phyloP scores from a whole-genome alignment of 805 yeast species.

The Saturnispora saitoi region DNA sequence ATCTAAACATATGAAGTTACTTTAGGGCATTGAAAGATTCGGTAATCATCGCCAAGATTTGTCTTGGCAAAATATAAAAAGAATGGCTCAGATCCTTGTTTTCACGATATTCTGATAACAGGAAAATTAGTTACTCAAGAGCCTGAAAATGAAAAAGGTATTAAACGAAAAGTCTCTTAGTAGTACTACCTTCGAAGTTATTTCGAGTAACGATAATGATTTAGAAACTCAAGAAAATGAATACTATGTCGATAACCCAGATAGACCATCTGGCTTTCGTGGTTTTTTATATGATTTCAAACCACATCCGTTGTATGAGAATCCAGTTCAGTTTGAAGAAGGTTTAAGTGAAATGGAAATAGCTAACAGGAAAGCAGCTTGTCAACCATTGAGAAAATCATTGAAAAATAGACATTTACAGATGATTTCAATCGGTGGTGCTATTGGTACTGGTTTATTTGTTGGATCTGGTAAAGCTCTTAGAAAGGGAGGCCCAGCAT shows the following conservation, averaged over 20 bases:
- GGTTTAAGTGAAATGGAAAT: conserved; percentile 34
- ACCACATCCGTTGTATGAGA: conserved; percentile 11
- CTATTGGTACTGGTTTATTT: conserved; percentile 72
- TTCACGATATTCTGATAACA: no score
- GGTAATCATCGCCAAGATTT: no score
- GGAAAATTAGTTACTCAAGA: no score
- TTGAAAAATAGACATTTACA: conserved; percentile 57
- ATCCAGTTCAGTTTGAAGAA: conserved; percentile 30
- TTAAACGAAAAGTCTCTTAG: conserved; percentile 1
- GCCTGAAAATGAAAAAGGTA: not conserved
- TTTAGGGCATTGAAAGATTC: no score
- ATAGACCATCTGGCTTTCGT: conserved; percentile 4
- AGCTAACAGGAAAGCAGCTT: conserved; percentile 35
- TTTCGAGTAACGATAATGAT: not conserved
- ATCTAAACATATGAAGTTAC: no score
- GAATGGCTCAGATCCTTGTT: no score
- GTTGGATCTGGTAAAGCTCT: conserved; percentile 61
- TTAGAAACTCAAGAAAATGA: not conserved
- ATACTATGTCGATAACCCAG: not conserved
- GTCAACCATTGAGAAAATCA: conserved; percentile 37
- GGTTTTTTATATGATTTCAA: conserved; percentile 21
- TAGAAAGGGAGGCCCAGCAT: conserved; percentile 60
- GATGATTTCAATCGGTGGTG: conserved; percentile 74
- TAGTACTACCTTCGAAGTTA: not conserved
- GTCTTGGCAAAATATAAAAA: no score